Base-by-base conservation (phyloP, 1,284 basidiomycete species). In the Thelephora terrestris region DNA sequence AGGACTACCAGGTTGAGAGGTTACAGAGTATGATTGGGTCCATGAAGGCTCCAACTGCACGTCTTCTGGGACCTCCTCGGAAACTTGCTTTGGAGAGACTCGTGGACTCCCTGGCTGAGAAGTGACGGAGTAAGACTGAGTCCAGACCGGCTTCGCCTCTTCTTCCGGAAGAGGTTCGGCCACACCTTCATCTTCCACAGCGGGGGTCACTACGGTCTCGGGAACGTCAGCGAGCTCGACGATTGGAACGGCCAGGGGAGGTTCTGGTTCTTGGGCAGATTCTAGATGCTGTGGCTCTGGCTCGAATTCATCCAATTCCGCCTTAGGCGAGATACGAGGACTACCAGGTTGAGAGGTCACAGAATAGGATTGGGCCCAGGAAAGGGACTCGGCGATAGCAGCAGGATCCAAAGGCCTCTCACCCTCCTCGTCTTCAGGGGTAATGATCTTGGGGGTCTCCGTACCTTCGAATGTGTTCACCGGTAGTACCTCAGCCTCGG, bases 321-420 rank as follows among this genome's bases (percentile, higher is more conserved):
- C 12, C 39, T 42, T 42, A 18, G 39, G 25, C 6, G 29, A 32
- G 12, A 32, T 12, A 32, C 6, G 29, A 14, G 29, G 29, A 14
- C 29, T 32, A 14, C 17, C 5, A 20, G 20, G 39, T 53, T 68
- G 66, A 5, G 54, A 57, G 2, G 62, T 64, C 23, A 65, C 65
- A 43, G 61, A 62, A 52, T 70, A 68, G 25, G 67, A 68, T 1
- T 63, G 63, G 27, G 65, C 66, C 64, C 65, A 67, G 17, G 65
- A 63, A 16, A 46, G 29, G 21, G 27, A 24, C 48, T 49, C 23
- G 14, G 36, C 25, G 35, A 45, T 46, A 18, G 45, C 49, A 5
- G 49, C 44, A 16, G 49, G 35, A 24, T 25, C 37, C 16, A 47
- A 23, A 12, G 51, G 44, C 29, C 49, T 46, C 10, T 12, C 29